Evolutionary conservation across 257 asterid genomes (phyloP), one percentile per base, ranked within the genome.

Genomic region (Fraxinus americana): DNA sequence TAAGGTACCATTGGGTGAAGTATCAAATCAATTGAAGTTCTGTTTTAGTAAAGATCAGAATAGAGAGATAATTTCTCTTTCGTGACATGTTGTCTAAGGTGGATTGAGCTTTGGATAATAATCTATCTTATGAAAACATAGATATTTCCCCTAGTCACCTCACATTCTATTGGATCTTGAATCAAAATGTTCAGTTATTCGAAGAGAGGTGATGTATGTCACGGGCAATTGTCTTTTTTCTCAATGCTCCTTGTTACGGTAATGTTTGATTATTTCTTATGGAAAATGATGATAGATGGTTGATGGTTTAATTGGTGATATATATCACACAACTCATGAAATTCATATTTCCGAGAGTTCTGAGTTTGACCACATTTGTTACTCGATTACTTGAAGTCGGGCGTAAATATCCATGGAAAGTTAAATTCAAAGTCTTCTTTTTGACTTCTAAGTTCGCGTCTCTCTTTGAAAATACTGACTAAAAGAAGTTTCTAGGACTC

Each of bases 1-100:
- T 73, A 29, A 75, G 71, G 71, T 74, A 68, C 61, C 63, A 74
- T 38, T 30, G 14, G 82, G 74, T 45, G 82, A 67, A 27, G 27
- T 7, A 27, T 71, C 35, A 21, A 61, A 61, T 12, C 45, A 45
- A 67, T 43, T 16, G 30, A 25, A 17, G 63, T 19, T 17, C 25
- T 54, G 65, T 19, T 76, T 27, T 43, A 54, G 34, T 57, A 10
- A 48, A 38, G 45, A 70, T 38, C 45, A 5, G 16, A 70, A 70
- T 25, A 16, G 75, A 16, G 43, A 25, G 59, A 23, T 30, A 45
- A 21, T 65, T 50, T 67, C 25, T 11, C 68, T 54, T 34, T 7
- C 57, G 52, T 59, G 7, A 30, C 39, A 38, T 19, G 43, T 23
- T 38, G 8, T 63, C 67, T 30, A 27, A 19, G 72, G 38, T 77